phyloP scores from a whole-genome alignment of 805 yeast species.

The Lachancea cidri region DNA sequence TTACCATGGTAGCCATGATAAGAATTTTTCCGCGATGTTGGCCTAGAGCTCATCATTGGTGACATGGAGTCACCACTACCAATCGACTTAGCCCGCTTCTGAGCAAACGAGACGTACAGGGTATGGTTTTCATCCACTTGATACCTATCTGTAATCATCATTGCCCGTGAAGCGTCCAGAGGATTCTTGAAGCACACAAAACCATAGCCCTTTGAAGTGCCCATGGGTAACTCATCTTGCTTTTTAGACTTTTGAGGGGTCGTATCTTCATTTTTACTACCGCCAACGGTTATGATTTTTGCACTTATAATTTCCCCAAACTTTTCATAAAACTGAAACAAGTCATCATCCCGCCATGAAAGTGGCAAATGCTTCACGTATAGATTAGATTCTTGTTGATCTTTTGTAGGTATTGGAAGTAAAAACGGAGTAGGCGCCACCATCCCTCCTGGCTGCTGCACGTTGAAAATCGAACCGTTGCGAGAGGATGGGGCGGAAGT shows the following conservation, averaged over 20 bases:
- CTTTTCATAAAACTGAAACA: constrained; percentile 37
- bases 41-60: not conserved
- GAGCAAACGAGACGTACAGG: constrained; percentile 71
- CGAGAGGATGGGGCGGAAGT: constrained; percentile 10
- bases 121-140: constrained; percentile 45
- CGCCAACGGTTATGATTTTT: constrained; percentile 46
- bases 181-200: constrained; percentile 71
- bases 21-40: constrained; percentile 4
- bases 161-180: constrained; percentile 63
- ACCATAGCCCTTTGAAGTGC: constrained; percentile 67
- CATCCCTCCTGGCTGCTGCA: constrained; percentile 3
- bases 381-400: constrained; percentile 64
- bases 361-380: constrained; percentile 63
- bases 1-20: constrained; percentile 1
- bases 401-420: constrained; percentile 35
- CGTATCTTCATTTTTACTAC: constrained; percentile 18
- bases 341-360: constrained; percentile 49
- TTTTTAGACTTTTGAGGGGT: constrained; percentile 4
- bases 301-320: constrained; percentile 53
- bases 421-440: constrained; percentile 5
- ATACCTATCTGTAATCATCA: constrained; percentile 42
- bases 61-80: constrained; percentile 6
- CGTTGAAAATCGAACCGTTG: constrained; percentile 6
- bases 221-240: constrained; percentile 14
- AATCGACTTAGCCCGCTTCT: constrained; percentile 29